Evolutionary conservation across 108 stramenopile species (phyloP).

Genomic region (Fragilaria radians): DNA sequence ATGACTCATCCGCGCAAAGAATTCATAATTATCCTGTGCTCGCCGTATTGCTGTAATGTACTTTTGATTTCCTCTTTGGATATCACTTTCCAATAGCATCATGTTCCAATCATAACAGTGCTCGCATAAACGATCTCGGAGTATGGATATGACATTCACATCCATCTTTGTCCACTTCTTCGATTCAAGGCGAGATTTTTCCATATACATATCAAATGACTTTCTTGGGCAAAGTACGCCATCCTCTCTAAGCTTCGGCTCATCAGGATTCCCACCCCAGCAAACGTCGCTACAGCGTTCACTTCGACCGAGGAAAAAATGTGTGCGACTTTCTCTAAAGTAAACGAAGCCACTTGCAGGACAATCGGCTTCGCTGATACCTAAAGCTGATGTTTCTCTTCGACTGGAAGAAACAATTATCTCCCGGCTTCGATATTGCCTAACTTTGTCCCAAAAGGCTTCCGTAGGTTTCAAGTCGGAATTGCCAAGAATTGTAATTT

Average conservation of each 20-base stretch:
- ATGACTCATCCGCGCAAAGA: too few species aligned
- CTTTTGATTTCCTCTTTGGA: too few species aligned
- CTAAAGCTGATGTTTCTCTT: not conserved
- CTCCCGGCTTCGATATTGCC: not conserved
- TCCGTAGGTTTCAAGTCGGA: slow-evolving; percentile 2
- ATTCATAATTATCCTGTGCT: too few species aligned
- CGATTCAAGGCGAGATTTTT: slow-evolving; percentile 13
- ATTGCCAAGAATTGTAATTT: slow-evolving; percentile 9
- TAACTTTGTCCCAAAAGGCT: slow-evolving; percentile 10
- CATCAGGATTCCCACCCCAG: slow-evolving; percentile 21
- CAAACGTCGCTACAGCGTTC: slow-evolving; percentile 9
- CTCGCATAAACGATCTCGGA: too few species aligned
- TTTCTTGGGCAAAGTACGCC: slow-evolving; percentile 16
- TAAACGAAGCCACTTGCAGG: slow-evolving; percentile 13
- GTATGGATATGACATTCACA: slow-evolving; percentile 6
- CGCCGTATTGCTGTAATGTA: too few species aligned
- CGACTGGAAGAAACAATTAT: slow-evolving; percentile 3
- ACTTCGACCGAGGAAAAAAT: slow-evolving; percentile 10
- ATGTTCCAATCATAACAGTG: too few species aligned
- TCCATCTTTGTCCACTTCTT: slow-evolving; percentile 8
- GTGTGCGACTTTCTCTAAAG: slow-evolving; percentile 8
- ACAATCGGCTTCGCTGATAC: slow-evolving; percentile 7
- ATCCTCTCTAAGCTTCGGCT: slow-evolving; percentile 18
- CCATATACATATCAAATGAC: slow-evolving; percentile 18
- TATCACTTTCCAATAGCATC: too few species aligned